Evolutionary conservation across 2,329 filamentous ascomycete species (phyloP), one percentile per base, ranked within the genome.

Genomic region (Pseudonectria buxi): DNA sequence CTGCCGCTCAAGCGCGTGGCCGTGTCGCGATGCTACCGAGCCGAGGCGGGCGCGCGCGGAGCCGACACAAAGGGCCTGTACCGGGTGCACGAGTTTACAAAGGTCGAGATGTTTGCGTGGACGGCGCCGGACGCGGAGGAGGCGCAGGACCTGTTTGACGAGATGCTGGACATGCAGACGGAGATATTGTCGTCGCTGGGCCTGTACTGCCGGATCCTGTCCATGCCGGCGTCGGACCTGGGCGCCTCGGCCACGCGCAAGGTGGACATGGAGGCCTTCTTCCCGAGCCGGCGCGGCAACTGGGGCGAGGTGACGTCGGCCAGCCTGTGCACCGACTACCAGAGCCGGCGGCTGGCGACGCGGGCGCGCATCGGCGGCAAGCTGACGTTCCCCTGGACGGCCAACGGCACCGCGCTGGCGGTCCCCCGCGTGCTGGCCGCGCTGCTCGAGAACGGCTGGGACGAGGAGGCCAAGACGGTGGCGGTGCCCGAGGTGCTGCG

Each of bases 81-180:
- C 64, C 83, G 92, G 18, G 92, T 98, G 4, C 92, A 98, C 63
- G 92, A 98, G 63, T 98, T 98, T 63, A 95, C 88, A 18, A 98
- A 98, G 60, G 90, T 98, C 0, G 92, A 98, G 62, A 81, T 98
- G 71, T 96, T 98, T 57, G 88, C 84, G 1, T 98, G 92, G 92
- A 83, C 86, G 4, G 51, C 72, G 22, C 78, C 85, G 2, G 70
- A 77, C 35, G 38, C 51, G 3, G 56, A 54, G 24, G 55, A 60
- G 27, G 67, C 78, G 0, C 65, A 72, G 7, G 65, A 72, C 0
- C 51, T 90, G 10, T 95, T 95, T 58, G 69, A 85, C 33, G 88
- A 95, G 61, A 87, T 98, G 70, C 67, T 95, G 33, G 74, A 78
- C 41, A 82, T 95, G 35, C 92, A 98, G 63, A 83, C 76, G 3